Base-by-base conservation (phyloP, 495 filamentous ascomycete species). In the Hyaloscypha bicolor region DNA sequence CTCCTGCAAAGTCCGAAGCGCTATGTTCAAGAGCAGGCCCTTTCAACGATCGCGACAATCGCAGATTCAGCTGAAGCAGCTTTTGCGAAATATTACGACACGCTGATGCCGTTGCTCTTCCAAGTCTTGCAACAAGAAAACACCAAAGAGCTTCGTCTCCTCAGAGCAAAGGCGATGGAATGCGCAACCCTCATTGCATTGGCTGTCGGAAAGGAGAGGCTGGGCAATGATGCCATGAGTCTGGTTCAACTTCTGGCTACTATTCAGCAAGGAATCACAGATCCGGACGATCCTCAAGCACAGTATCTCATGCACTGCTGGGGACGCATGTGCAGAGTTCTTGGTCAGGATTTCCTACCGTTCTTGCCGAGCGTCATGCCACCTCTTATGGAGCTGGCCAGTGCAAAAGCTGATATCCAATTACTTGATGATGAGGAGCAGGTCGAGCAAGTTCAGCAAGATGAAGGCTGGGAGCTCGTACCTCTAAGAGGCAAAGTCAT, bases 101-200 rank as follows among this genome's bases (percentile, higher is more conserved):
- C 88, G 12, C 81, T 99, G 3, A 98, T 99, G 96, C 96, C 96
- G 14, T 78, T 97, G 66, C 83, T 99, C 9, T 93, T 98, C 73
- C 90, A 88, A 68, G 94, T 98, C 31, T 81, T 99, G 32, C 87
- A 88, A 74, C 86, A 93, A 70, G 92, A 96, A 71, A 93, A 92
- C 69, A 91, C 91, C 25, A 98, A 96, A 80, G 96, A 99, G 72
- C 91, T 92, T 76, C 85, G 96, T 53, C 77, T 98, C 33, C 86
- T 99, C 32, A 87, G 93, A 69, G 94, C 96, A 16, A 99, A 99
- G 82, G 96, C 96, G 11, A 99, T 99, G 96, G 96, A 99, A 81
- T 99, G 96, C 77, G 96, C 96, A 37, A 98, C 96, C 16, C 79
- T 99, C 53, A 98, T 99, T 74, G 94, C 96, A 9, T 81, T 99